phyloP scores from a whole-genome alignment of 306 rosid genomes.

The Malus domestica region DNA sequence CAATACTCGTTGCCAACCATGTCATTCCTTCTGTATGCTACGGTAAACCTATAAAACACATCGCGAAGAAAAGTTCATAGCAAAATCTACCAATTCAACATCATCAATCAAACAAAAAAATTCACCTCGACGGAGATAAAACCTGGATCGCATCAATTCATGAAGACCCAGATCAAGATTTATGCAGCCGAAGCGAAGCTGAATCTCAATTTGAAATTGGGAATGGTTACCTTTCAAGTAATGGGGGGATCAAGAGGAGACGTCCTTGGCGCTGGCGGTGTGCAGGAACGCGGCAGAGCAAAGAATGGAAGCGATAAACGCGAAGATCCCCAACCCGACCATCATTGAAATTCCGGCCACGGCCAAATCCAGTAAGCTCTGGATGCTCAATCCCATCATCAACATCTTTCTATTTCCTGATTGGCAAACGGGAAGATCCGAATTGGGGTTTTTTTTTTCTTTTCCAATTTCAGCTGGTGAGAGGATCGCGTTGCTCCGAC shows the following conservation, averaged over 20 bases:
- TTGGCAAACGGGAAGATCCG: not conserved
- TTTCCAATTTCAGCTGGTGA: not conserved
- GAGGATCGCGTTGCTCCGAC: not conserved
- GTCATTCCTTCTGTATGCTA: no score
- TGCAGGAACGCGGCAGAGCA: constrained; percentile 60
- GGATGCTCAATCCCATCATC: constrained; percentile 40
- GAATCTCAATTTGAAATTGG: no score
- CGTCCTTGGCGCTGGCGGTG: constrained; percentile 48
- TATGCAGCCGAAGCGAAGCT: no score
- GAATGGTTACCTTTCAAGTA: not conserved
- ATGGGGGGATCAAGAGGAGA: constrained; percentile 30
- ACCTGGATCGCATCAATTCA: no score
- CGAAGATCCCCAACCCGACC: constrained; percentile 46
- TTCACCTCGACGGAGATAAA: no score
- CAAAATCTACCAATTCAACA: no score
- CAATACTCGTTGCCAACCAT: no score
- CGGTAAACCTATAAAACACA: no score
- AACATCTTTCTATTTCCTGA: not conserved
- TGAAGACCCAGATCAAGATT: no score
- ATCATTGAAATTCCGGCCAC: constrained; percentile 61
- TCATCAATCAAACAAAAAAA: no score
- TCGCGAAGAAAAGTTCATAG: no score
- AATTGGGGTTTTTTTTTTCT: not conserved
- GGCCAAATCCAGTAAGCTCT: constrained; percentile 54
- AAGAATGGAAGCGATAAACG: constrained; percentile 59